A percentile compares a stretch with the other conserved stretches of the same genome.
These are phyloP conservation scores for Lentinula boryana DNA, from an alignment of 768 basidiomycete species.

Conservation along the genomic window DNA sequence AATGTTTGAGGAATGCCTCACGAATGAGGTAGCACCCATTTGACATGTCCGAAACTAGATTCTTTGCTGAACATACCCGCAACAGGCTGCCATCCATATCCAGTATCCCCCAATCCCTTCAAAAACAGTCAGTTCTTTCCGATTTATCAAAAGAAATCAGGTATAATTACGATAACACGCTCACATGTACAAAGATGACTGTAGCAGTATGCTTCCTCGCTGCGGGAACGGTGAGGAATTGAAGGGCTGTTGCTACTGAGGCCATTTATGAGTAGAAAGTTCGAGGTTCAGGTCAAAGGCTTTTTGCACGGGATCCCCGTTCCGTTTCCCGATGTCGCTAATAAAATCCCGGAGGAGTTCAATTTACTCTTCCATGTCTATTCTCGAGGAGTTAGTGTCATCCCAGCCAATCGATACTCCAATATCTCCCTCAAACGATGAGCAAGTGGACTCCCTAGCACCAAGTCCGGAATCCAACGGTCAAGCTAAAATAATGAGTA, in stretches of 20 bases:
- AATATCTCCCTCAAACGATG: not conserved
- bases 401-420: not conserved
- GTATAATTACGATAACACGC: conserved; percentile 18
- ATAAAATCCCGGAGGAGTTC: not conserved
- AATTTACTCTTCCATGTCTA: not conserved
- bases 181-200: conserved; percentile 85
- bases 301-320: not conserved
- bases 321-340: not conserved
- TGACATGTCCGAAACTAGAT: conserved; percentile 60
- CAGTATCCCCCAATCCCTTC: conserved; percentile 74
- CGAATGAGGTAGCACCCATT: conserved; percentile 88
- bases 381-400: not conserved
- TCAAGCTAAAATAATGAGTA: conserved; percentile 23
- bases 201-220: conserved; percentile 71
- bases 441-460: not conserved
- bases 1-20: conserved; percentile 27
- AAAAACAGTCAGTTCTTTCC: not conserved
- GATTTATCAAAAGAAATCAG: not conserved
- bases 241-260: conserved; percentile 24
- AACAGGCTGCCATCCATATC: conserved; percentile 72
- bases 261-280: not conserved
- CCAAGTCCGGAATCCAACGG: conserved; percentile 8
- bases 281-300: not conserved
- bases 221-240: conserved; percentile 49
- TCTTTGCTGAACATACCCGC: conserved; percentile 59